Base-by-base conservation (phyloP, 345 rosid genomes). In the Pistacia vera region DNA sequence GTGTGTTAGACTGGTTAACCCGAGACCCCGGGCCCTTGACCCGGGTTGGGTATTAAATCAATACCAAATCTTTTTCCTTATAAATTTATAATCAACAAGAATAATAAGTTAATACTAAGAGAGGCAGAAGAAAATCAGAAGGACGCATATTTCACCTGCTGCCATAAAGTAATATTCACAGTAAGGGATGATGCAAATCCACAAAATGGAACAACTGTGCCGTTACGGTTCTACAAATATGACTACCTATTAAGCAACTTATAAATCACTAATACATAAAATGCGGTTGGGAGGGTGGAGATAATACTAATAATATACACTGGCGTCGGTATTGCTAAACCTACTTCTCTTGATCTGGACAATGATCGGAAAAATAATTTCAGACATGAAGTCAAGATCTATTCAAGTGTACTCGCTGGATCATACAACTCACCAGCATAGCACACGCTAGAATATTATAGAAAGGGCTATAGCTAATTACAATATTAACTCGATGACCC, bases 341-440 rank as follows among this genome's bases (percentile, higher is more conserved):
- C 90, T 87, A 85, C 72, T 55, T 38, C 80, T 81, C 79, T 60
- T 75, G 30, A 78, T 68, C 79, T 79, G 78, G 52, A 75, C 73
- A 57, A 61, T 76, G 69, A 73, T 54, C 73, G 58, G 71, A 56
- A 49, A 71, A 69, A 77, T 74, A 60, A 76, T 75, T 72, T 70
- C 56, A 51, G 68, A 71, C 73, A 80, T 61, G 61, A 67, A 28
- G 69, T 17, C 38, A 74, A 38, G 49, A 52, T 76, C 78, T 64
- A 75, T 60, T 79, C 44, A 28, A 63, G 67, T 60, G 77, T 77
- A 55, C 84, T 74, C 65, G 20, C 79, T 61, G 84, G 81, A 76
- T 78, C 83, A 77, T 66, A 71, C 33, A 76, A 72, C 78, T 81
- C 79, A 77, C 81, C 86, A 52, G 88, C 81, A 66, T 35, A 75